Base-by-base conservation (phyloP, 441 rosid species). In the Capsella rubella region DNA sequence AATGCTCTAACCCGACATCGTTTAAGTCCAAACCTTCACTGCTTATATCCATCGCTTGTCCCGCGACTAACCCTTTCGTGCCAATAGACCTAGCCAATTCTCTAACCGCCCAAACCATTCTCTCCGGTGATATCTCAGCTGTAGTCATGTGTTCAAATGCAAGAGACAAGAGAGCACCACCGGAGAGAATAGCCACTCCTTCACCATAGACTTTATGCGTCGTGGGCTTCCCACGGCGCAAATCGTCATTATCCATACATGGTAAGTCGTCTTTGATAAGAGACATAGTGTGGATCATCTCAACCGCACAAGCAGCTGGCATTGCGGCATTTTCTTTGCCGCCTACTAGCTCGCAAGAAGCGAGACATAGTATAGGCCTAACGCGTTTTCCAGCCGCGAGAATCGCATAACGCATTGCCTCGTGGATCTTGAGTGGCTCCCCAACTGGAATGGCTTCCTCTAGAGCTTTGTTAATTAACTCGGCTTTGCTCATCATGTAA, bases 221-320 rank as follows among this genome's bases (percentile, higher is more conserved):
- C 0, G 97, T 89, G 13, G 97, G 93, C 65, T 82, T 90, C 0
- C 98, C 96, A 0, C 97, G 89, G 21, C 97, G 93, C 60, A 94
- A 74, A 51, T 89, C 92, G 51, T 87, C 97, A 79, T 91, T 87
- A 55, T 91, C 97, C 98, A 94, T 91, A 49, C 96, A 90, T 3
- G 95, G 97, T 21, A 94, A 80, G 42, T 90, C 97, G 46, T 91
- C 98, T 51, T 91, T 93, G 68, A 91, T 90, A 3, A 91, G 69
- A 4, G 95, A 91, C 97, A 90, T 90, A 10, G 96, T 85, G 60
- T 93, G 97, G 57, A 91, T 85, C 98, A 91, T 93, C 72, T 93
- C 95, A 32, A 91, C 85, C 14, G 93, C 96, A 42, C 93, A 94
- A 32, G 96, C 92, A 1, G 92, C 86, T 3, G 93, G 90, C 92